phyloP scores from a whole-genome alignment of 768 basidiomycete species.

The Amanita thiersii region DNA sequence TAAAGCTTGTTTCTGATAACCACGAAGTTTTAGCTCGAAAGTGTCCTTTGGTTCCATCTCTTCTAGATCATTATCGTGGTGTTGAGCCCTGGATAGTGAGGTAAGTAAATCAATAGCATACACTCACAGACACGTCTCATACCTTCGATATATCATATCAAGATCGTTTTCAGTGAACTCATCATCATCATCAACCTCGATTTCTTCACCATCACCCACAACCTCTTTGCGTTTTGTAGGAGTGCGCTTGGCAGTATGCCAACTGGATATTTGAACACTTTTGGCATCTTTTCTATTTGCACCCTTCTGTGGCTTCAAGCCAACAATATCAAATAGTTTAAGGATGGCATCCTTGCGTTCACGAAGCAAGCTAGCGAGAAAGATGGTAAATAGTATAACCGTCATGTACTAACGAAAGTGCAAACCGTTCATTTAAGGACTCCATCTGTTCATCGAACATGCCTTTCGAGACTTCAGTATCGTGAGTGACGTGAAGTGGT shows the following conservation, averaged over 20 bases:
- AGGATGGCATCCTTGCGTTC: slow-evolving; percentile 73
- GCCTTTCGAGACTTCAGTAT: slow-evolving; percentile 20
- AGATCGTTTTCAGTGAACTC: slow-evolving; percentile 77
- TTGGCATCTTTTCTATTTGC: slow-evolving; percentile 25
- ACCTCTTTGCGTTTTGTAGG: slow-evolving; percentile 51
- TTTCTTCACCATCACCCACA: slow-evolving; percentile 76
- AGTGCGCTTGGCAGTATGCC: slow-evolving; percentile 34
- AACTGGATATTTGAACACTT: slow-evolving; percentile 25
- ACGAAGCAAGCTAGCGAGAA: slow-evolving; percentile 52
- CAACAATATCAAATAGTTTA: slow-evolving; percentile 64
- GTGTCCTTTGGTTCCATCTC: slow-evolving; percentile 77
- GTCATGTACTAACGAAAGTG: too few relatives aligned
- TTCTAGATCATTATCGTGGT: slow-evolving; percentile 63
- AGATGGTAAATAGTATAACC: too few relatives aligned
- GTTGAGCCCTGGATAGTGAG: slow-evolving; percentile 59
- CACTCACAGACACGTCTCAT: slow-evolving; percentile 10
- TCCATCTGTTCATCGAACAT: slow-evolving; percentile 76
- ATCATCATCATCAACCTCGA: slow-evolving; percentile 78
- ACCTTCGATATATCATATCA: slow-evolving; percentile 82
- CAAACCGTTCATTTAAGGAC: slow-evolving; percentile 63
- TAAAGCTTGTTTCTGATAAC: slow-evolving; percentile 93
- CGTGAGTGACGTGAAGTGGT: slow-evolving; percentile 26
- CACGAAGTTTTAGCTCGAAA: slow-evolving; percentile 68
- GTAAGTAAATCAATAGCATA: not conserved
- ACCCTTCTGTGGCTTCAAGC: slow-evolving; percentile 55